phyloP scores from a whole-genome alignment of 2,329 filamentous ascomycete species.

The Fusarium brevicatenulatum region DNA sequence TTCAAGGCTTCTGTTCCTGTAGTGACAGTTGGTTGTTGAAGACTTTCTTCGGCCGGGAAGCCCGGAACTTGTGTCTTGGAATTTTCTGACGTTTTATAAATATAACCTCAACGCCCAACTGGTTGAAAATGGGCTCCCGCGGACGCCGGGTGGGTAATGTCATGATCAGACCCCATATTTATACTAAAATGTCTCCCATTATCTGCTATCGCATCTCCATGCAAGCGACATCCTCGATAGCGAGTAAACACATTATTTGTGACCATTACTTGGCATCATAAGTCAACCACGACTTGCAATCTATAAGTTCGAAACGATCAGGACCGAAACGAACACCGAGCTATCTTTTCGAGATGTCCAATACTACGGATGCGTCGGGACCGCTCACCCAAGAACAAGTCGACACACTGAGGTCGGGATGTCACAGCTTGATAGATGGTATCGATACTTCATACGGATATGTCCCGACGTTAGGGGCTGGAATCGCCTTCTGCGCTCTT shows the following conservation, averaged over 20 bases:
- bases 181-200: neutral
- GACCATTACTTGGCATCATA: rapidly evolving
- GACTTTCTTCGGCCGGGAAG: neutral
- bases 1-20: too few relatives aligned
- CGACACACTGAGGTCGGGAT: neutral
- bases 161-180: neutral
- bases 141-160: neutral
- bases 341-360: neutral
- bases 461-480: neutral
- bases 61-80: neutral
- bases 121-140: neutral
- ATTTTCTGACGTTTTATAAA: neutral
- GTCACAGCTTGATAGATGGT: neutral
- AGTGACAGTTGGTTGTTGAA: neutral
- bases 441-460: neutral
- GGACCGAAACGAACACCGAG: rapidly evolving
- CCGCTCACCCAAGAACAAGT: neutral
- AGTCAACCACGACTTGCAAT: rapidly evolving
- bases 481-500: neutral
- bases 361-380: neutral
- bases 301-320: rapidly evolving
- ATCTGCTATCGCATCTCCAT: too few relatives aligned
- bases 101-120: neutral
- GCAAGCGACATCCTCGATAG: neutral
- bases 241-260: neutral